Conservation (phyloP, 2,329 filamentous ascomycete species). For the Malbranchea zuffiana region DNA sequence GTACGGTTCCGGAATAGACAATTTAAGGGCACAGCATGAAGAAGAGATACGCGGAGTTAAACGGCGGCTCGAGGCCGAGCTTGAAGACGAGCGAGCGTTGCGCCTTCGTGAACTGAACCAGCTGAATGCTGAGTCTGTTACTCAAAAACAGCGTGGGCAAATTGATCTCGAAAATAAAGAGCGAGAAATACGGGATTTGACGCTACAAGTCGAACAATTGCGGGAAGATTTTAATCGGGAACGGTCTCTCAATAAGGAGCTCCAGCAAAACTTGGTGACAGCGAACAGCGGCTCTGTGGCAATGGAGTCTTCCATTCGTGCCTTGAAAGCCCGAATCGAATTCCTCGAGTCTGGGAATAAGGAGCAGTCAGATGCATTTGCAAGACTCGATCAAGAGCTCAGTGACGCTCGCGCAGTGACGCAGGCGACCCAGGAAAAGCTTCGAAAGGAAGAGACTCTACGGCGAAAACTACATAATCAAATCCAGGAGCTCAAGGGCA, state of each 20-base stretch:
- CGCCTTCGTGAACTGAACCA: constrained; percentile 55
- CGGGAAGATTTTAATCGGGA: constrained; percentile 50
- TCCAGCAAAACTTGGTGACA: constrained; percentile 50
- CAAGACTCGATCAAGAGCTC: constrained; percentile 67
- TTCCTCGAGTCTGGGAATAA: constrained; percentile 85
- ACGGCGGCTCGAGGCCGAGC: constrained; percentile 51
- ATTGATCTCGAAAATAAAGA: constrained; percentile 44
- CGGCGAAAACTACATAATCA: constrained; percentile 91
- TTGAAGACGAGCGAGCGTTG: constrained; percentile 53
- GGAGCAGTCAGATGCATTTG: constrained; percentile 76
- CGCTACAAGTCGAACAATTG: constrained; percentile 29
- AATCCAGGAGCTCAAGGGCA: constrained; percentile 94
- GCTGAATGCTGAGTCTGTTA: constrained; percentile 43
- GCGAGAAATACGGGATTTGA: constrained; percentile 40
- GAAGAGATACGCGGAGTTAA: constrained; percentile 57
- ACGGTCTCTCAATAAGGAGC: constrained; percentile 46
- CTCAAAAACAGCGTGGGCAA: constrained; percentile 36
- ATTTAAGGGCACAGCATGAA: constrained; percentile 50
- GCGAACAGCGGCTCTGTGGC: constrained; percentile 51
- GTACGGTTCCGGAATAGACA: too few species aligned
- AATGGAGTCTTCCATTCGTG: constrained; percentile 64
- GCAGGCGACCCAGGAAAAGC: constrained; percentile 62
- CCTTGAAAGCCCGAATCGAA: constrained; percentile 69
- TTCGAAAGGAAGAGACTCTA: constrained; percentile 83
- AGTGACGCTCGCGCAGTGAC: constrained; percentile 63